Base-by-base conservation (phyloP, 495 filamentous ascomycete genomes). In the Daldinia concentrica region DNA sequence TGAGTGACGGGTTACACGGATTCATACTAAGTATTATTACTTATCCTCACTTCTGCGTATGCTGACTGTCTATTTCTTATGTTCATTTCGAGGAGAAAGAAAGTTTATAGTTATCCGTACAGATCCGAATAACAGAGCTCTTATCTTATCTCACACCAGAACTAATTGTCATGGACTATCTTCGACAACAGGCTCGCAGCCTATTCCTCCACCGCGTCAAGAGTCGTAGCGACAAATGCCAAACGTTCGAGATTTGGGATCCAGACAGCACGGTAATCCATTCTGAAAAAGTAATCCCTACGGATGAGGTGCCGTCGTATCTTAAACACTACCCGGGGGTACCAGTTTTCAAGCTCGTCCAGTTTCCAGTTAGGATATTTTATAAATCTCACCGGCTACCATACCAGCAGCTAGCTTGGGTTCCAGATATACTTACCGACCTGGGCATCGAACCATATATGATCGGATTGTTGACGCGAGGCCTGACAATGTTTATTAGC, bases 331-430 rank as follows among this genome's bases (percentile, higher is more conserved):
- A 52, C 9, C 2, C 57, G 2, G 30, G 11, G 2, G 12, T 58
- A n/a, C 57, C 62, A 12, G 45, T 9, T n/a, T 45, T 71, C 32
- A 66, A 39, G 39, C 36, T 71, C 9, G 17, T 65, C 50, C 22
- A 17, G 6, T 9, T 69, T 4, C n/a, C 17, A 0, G 15, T 56
- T 19, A 24, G 2, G 14, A n/a, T 34, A 17, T 24, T 32, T 2
- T 15, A 41, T 6, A 17, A 22, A 12, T 32, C 36, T 2, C 1
- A 19, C 9, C 4, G 9, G n/a, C 2, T 37, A 1, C 9, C n/a
- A 6, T 36, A n/a, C 24, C 26, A 22, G 12, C 12, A 15, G 22
- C n/a, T 66, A 12, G 51, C 36, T n/a, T 65, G 50, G 62, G 7
- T 66, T 27, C 37, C 34, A 3, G 58, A 66, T 50, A 14, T 62